These are phyloP conservation scores for Raffaelea ambrosiae DNA, from an alignment of 2,329 filamentous ascomycete species.

Conservation along the genomic window DNA sequence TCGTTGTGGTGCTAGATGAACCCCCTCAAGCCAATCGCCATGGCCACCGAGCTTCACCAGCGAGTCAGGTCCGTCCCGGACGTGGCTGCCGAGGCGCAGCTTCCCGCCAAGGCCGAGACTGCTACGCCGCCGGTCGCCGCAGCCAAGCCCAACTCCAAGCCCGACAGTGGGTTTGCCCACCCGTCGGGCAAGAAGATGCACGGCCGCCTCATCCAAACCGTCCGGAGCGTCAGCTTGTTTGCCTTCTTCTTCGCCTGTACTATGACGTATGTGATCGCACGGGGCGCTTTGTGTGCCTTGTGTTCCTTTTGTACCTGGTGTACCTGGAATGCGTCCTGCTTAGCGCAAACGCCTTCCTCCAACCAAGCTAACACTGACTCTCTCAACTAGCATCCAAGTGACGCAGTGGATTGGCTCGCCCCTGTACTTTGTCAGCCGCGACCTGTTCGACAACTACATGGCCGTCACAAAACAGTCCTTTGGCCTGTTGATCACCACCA, in stretches of 20 bases:
- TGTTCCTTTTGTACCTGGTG: neutral
- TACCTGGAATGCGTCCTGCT: neutral
- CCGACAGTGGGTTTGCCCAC: constrained; percentile 30
- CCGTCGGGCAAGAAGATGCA: constrained; percentile 49
- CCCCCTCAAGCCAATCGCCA: constrained; percentile 13
- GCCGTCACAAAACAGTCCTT: constrained; percentile 79
- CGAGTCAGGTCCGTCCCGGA: constrained; percentile 15
- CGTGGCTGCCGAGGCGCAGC: constrained; percentile 16
- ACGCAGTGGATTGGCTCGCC: constrained; percentile 72
- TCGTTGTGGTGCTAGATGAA: too few relatives aligned
- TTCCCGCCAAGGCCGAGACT: constrained; percentile 17
- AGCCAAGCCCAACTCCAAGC: constrained; percentile 10
- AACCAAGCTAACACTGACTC: neutral
- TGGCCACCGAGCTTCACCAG: constrained; percentile 27
- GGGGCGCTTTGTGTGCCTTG: too few relatives aligned
- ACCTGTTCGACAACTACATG: constrained; percentile 81
- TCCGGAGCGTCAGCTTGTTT: constrained; percentile 43
- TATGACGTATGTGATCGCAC: constrained; percentile 38
- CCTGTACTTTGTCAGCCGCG: constrained; percentile 65
- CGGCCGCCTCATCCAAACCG: constrained; percentile 37
- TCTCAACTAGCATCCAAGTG: constrained; percentile 51
- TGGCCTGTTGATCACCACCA: constrained; percentile 65
- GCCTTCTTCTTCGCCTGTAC: constrained; percentile 44
- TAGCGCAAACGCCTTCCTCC: too few relatives aligned
- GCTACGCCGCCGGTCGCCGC: constrained; percentile 9